Conservation (phyloP, 805 yeast genomes). For the Cyberlindnera americana region DNA sequence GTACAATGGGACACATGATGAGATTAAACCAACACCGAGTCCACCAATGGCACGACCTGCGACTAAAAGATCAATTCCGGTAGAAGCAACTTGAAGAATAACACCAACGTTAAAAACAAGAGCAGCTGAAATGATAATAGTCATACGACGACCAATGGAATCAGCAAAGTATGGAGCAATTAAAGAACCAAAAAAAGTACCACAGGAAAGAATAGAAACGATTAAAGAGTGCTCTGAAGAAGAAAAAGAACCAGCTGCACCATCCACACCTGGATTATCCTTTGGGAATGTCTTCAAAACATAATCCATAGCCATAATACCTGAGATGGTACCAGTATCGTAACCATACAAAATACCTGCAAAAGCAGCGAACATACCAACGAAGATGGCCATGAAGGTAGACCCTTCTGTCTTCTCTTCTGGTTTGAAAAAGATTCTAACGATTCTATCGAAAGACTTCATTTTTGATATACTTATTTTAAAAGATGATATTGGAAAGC, state of each 20-base stretch:
- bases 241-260: constrained; percentile 30
- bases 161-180: constrained; percentile 57
- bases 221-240: constrained; percentile 52
- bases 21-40: constrained; percentile 65
- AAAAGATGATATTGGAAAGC: not conserved
- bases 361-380: constrained; percentile 61
- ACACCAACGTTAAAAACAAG: constrained; percentile 50
- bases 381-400: constrained; percentile 43
- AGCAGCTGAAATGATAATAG: constrained; percentile 40
- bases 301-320: constrained; percentile 61
- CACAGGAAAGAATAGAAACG: constrained; percentile 65
- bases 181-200: constrained; percentile 69
- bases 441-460: constrained; percentile 9
- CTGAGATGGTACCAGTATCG: constrained; percentile 65
- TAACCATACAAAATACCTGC: constrained; percentile 67
- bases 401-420: constrained; percentile 49
- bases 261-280: constrained; percentile 25
- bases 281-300: constrained; percentile 40
- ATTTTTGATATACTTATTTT: not conserved
- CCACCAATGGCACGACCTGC: constrained; percentile 71
- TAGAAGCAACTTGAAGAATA: constrained; percentile 42
- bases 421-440: constrained; percentile 36
- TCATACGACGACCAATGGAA: constrained; percentile 48
- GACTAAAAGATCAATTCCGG: constrained; percentile 45
- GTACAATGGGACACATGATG: constrained; percentile 70